These are phyloP conservation scores for Trichocladium antarcticum DNA, from an alignment of 495 filamentous ascomycete genomes.

Conservation along the genomic window DNA sequence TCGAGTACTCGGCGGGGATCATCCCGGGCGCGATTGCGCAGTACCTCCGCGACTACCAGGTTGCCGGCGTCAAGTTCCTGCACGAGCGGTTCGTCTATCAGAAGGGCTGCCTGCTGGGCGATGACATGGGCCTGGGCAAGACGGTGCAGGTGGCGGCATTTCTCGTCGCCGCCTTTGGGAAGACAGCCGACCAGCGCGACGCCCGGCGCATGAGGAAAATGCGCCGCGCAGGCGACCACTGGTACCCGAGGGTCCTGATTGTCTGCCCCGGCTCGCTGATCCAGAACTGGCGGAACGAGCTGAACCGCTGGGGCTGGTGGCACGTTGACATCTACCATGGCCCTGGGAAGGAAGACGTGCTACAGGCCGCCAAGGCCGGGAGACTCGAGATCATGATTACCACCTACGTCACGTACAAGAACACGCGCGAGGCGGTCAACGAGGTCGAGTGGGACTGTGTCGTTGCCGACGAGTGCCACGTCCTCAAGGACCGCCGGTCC, in stretches of 20 bases:
- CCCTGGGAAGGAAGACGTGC: conserved; percentile 54
- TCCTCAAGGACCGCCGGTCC: conserved; percentile 69
- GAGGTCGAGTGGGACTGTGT: conserved; percentile 88
- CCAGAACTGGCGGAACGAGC: conserved; percentile 78
- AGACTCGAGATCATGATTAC: conserved; percentile 83
- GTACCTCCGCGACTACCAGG: conserved; percentile 85
- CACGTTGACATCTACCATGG: conserved; percentile 76
- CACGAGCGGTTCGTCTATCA: conserved; percentile 89
- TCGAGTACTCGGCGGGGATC: conserved; percentile 66
- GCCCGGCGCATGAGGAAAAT: conserved; percentile 87
- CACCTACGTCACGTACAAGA: conserved; percentile 80
- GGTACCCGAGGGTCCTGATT: conserved; percentile 83
- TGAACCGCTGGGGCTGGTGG: conserved; percentile 94
- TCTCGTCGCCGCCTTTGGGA: conserved; percentile 84
- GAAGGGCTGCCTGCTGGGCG: conserved; percentile 77
- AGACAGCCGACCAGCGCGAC: conserved; percentile 85
- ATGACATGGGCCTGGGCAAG: conserved; percentile 97
- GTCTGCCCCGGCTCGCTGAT: conserved; percentile 84
- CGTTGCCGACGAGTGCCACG: conserved; percentile 93
- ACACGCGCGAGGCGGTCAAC: conserved; percentile 64
- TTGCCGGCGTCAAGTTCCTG: conserved; percentile 74
- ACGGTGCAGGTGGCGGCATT: conserved; percentile 96
- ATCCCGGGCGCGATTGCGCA: conserved; percentile 89
- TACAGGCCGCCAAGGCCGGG: conserved; percentile 64
- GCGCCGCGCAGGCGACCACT: conserved; percentile 46